Evolutionary conservation across 306 rosid genomes (phyloP), one percentile per base, ranked within the genome.

Genomic region (Delonix regia): DNA sequence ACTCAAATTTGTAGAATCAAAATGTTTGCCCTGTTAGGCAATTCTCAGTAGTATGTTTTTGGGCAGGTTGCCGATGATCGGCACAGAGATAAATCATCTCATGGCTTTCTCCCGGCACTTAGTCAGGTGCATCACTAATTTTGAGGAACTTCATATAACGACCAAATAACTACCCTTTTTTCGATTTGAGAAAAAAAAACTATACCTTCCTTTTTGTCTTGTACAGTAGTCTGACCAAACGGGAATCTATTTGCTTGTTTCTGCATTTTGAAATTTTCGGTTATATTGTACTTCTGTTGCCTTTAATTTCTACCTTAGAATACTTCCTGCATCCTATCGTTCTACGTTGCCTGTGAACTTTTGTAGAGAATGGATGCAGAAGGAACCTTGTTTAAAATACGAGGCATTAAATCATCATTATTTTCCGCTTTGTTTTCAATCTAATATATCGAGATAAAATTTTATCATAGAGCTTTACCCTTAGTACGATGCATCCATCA

Each of bases 51-150:
- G 52, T 63, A 22, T 81, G 57, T 72, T 30, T 74, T 51, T 66
- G 73, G 80, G 78, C 93, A 90, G 97, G 90, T 83, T 25, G 28
- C 49, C 56, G 86, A 66, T 73, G 89, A 85, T 69, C 51, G 84
- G 66, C 85, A 67, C 59, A 94, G 78, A 83, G 97, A 88, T 12
- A 88, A 77, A 62, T 66, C 89, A 77, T 73, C 92, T 6, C 86
- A 87, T 27, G 87, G 88, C 62, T 66, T 90, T 73, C 94, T 93
- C 74, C 90, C 99, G n/a, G 77, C 93, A 67, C 79, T 93, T 74
- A 85, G 83, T 82, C 83, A 85, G 75, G 55, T 78, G 53, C 85
- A 88, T 81, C 88, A 86, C 81, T 91, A 80, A 87, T 52, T 80
- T 69, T 22, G 56, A 33, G 57, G 39, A 42, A 34, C 16, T 67